Percentiles rank a stretch among this genome's conserved stretches.
These are phyloP conservation scores for Wallacemonas collosoma DNA, from an alignment of 208 protist genomes.

Conservation along the genomic window DNA sequence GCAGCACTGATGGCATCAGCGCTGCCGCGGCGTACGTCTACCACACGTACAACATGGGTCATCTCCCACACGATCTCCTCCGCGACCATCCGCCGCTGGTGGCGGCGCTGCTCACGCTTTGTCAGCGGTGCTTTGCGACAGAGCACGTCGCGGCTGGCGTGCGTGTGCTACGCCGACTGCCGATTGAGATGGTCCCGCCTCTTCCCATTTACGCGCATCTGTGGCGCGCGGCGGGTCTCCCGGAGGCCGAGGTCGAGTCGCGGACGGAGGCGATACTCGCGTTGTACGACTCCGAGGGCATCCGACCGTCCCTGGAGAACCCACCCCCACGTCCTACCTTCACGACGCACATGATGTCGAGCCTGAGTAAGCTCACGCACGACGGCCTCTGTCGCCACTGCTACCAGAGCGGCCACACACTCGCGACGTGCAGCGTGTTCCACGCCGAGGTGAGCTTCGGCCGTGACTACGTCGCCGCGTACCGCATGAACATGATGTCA, in stretches of 20 bases:
- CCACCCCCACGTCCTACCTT: conserved; percentile 55
- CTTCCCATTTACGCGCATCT: conserved; percentile 43
- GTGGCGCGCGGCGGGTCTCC: conserved; percentile 71
- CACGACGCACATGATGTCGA: conserved; percentile 55
- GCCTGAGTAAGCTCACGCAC: conserved; percentile 55
- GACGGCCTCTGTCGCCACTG: conserved; percentile 85
- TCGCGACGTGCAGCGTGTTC: conserved; percentile 75
- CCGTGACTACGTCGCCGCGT: conserved; percentile 84
- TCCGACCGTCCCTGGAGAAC: conserved; percentile 45
- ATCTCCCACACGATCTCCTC: conserved; percentile 50
- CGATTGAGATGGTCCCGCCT: conserved; percentile 59
- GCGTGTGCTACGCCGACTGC: conserved; percentile 72
- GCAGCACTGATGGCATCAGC: conserved; percentile 48
- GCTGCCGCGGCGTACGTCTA: conserved; percentile 76
- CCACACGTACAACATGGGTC: conserved; percentile 73
- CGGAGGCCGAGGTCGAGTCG: conserved; percentile 43
- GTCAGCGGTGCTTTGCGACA: conserved; percentile 32
- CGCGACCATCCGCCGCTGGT: conserved; percentile 46
- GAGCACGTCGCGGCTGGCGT: conserved; percentile 45
- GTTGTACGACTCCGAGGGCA: conserved; percentile 54
- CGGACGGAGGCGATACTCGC: conserved; percentile 47
- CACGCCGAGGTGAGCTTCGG: conserved; percentile 83
- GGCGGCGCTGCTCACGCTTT: conserved; percentile 35
- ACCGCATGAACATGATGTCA: conserved; percentile 89
- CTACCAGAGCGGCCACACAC: conserved; percentile 65